Percentiles rank a stretch among this genome's conserved stretches.
Evolutionary conservation across 148 eudicot genomes (phyloP).

Genomic region (Vaccinium darrowii): DNA sequence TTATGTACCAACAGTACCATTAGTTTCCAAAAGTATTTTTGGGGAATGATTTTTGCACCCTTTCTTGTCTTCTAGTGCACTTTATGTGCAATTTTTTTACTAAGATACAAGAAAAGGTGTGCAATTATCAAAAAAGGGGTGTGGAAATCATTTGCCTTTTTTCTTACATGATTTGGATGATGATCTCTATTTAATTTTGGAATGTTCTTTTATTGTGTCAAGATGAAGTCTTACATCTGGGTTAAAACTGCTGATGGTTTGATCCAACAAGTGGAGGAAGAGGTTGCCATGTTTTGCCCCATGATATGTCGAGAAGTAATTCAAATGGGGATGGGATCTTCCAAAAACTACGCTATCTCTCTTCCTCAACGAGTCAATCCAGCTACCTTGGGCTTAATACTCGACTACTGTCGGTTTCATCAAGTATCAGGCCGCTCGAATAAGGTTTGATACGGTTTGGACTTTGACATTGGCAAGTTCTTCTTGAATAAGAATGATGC

Average conservation of each 20-base stretch:
- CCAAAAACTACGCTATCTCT: constrained; percentile 64
- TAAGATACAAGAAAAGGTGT: too few relatives aligned
- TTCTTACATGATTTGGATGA: background rate
- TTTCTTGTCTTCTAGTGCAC: too few relatives aligned
- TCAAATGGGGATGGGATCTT: constrained; percentile 68
- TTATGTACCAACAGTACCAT: background rate
- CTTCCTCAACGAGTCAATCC: constrained; percentile 80
- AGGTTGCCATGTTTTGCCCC: constrained; percentile 84
- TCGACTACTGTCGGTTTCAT: constrained; percentile 79
- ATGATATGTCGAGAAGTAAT: constrained; percentile 71
- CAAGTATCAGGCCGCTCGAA: constrained; percentile 79
- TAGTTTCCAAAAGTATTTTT: background rate
- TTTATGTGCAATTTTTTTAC: too few relatives aligned
- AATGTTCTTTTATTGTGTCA: constrained; percentile 13
- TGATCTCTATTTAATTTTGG: constrained; percentile 1
- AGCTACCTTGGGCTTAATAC: constrained; percentile 51
- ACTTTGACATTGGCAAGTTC: background rate
- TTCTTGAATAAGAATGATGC: background rate
- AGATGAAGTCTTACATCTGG: constrained; percentile 86
- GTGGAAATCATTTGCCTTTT: background rate
- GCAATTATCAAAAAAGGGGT: too few relatives aligned
- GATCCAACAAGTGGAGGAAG: constrained; percentile 82
- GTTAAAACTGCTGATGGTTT: constrained; percentile 77
- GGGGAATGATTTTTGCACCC: too few relatives aligned
- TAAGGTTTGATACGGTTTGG: constrained; percentile 44